Percentiles rank a stretch among this genome's conserved stretches.
phyloP scores from a whole-genome alignment of 179 eudicot species.

The Carnegiea gigantea region DNA sequence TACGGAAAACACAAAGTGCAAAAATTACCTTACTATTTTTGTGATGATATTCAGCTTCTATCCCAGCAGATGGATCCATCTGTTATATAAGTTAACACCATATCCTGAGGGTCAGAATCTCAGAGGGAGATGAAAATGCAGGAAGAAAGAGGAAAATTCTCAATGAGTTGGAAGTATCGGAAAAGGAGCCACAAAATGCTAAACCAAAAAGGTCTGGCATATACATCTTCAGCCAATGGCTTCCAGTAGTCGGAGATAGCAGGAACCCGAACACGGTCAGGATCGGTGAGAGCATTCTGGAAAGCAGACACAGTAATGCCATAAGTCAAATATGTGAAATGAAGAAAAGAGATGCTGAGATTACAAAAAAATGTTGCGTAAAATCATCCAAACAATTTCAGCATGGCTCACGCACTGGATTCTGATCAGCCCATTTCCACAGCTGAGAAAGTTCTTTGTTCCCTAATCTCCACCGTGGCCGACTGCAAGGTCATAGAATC shows the following conservation, averaged over 20 bases:
- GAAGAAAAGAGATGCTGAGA: background rate
- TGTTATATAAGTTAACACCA: constrained; percentile 32
- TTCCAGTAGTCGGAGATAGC: constrained; percentile 85
- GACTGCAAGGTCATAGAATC: constrained; percentile 42
- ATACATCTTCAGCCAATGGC: constrained; percentile 95
- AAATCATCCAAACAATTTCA: constrained; percentile 10
- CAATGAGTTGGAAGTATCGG: background rate
- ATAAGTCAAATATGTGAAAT: constrained; percentile 3
- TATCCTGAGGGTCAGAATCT: background rate
- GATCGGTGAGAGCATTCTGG: constrained; percentile 92
- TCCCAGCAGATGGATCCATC: constrained; percentile 96
- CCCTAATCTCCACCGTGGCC: constrained; percentile 94
- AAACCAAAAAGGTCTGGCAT: constrained; percentile 9
- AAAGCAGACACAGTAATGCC: constrained; percentile 19
- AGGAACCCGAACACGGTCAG: constrained; percentile 84
- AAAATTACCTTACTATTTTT: constrained; percentile 81
- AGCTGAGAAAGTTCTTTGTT: constrained; percentile 94
- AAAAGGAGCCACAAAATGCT: background rate
- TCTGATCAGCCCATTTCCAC: constrained; percentile 99
- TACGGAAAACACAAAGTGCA: constrained; percentile 6
- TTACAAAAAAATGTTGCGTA: background rate
- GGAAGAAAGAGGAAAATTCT: background rate
- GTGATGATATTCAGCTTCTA: constrained; percentile 97
- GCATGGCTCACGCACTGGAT: constrained; percentile 52
- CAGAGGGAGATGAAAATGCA: background rate